Base-by-base conservation (phyloP, 2,329 filamentous ascomycete genomes). In the Didymella sp. region DNA sequence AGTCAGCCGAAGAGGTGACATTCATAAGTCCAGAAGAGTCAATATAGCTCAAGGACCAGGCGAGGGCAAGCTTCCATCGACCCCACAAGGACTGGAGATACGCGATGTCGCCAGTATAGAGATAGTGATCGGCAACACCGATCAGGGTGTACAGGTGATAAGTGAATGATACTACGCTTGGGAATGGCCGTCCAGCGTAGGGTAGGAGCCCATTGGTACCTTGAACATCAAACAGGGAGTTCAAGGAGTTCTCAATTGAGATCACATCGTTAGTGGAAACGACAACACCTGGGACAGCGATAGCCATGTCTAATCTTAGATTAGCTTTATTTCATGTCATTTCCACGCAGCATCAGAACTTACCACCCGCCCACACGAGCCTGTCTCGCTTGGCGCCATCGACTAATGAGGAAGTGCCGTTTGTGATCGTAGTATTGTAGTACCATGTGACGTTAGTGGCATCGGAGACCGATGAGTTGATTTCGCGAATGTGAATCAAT, bases 301-400 rank as follows among this genome's bases (percentile, higher is more conserved):
- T 83, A 4, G 80, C 79, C 77, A 87, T 84, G 65, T 88, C 86
- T 73, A 15, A 15, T 1, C 0, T 6, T 5, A 3, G n/a, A 27
- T 51, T 17, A 56, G 48, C 17, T 22, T 38, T 12, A 8, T 13
- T 22, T 8, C 17, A 13, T 21, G 2, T 9, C 11, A 6, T 3
- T 21, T 12, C 4, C 19, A 22, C 6, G 35, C 35, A 38, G 6
- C 2, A 4, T 38, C 11, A 22, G 35, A 38, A 55, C 64, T 31
- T 63, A 71, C 69, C 72, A 1, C 85, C 85, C 11, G 85, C 81
- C 84, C 85, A 88, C 2, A 87, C 81, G 17, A 84, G 75, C 8
- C 84, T 78, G 63, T 87, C 85, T 28, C 85, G 78, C 67, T 87
- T 87, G 1, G 83, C 82, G 13, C 85, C 85, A 66, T 87, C 85